Base-by-base conservation (phyloP, 352 stramenopile genomes). In the Globisporangium cylindrosporum region DNA sequence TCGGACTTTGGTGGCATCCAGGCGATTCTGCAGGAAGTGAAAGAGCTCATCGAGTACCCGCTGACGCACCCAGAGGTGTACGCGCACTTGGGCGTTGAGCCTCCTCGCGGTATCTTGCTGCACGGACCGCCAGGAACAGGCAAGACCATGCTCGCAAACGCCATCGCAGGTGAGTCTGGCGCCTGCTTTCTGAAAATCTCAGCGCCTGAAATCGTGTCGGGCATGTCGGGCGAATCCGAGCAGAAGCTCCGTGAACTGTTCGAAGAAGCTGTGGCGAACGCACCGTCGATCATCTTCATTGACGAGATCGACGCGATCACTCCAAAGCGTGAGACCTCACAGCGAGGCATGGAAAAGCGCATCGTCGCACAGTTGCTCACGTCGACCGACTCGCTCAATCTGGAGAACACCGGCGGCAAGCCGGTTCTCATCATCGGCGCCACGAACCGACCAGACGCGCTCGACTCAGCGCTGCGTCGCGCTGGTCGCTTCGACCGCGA, bases 401-500 rank as follows among this genome's bases (percentile, higher is more conserved):
- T 95, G 32, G 86, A 91, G 59, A 93, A 96, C 67, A 98, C 90
- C 12, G 88, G 85, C 32, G 88, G 89, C 24, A 95, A 97, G 69
- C 88, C 91, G 9, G 97, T 99, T 24, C 89, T 99, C 55, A 96
- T 99, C 27, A 97, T 99, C 68, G 97, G 95, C 32, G 97, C 98
- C 0, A 99, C 98, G 4, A 99, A 99, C 77, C 84, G 97, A 43
- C 94, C 97, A 0, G 98, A 99, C 70, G 90, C 95, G 20, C 86
- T 99, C 34, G 98, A 99, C 80, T 89, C 94, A 57, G 97, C 97
- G 6, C 77, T 99, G 38, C 88, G 98, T 56, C 91, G 98, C 27
- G 96, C 97, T 0, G 98, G 98, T 14, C 86, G 98, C 24, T 99
- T 99, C 71, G 98, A 99, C 77, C 89, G 97, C 18, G 97, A 99